A percentile compares a stretch with the other conserved stretches of the same genome.
Conservation (phyloP, 441 rosid species). For the Aleurites moluccanus region DNA sequence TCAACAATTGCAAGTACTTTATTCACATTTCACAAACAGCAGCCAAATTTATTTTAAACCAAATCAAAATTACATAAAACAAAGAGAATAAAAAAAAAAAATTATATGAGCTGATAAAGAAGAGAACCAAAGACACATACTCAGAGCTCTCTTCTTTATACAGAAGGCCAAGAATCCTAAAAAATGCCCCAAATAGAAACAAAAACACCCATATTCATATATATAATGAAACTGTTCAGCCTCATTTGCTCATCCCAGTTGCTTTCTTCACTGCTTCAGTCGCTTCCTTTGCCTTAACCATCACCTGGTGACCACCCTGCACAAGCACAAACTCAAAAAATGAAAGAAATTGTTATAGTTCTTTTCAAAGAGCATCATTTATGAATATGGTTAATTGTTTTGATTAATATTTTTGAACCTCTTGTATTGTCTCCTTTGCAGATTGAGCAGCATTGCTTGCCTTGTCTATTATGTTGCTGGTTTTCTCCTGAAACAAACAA, state of each 20-base stretch:
- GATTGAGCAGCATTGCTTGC: constrained; percentile 63
- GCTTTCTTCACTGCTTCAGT: constrained; percentile 64
- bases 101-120: too few relatives aligned
- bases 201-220: too few relatives aligned
- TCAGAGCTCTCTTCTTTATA: constrained; percentile 21
- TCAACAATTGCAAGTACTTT: too few relatives aligned
- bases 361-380: too few relatives aligned
- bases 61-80: constrained; percentile 3
- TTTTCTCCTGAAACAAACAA: constrained; percentile 52
- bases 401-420: constrained; percentile 35
- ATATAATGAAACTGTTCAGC: background rate
- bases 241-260: constrained; percentile 53
- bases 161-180: background rate
- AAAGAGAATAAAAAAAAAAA: background rate
- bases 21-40: too few relatives aligned
- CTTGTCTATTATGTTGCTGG: constrained; percentile 50
- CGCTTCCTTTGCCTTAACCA: constrained; percentile 59
- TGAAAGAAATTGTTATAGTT: background rate
- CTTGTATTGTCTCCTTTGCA: constrained; percentile 53
- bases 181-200: background rate
- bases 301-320: constrained; percentile 61
- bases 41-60: background rate
- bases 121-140: background rate
- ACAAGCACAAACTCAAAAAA: background rate
- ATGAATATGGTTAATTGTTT: too few relatives aligned